Percentiles rank a stretch among this genome's conserved stretches.
Conservation (phyloP, 1,139 yeast species). For the Meyerozyma smithsonii region DNA sequence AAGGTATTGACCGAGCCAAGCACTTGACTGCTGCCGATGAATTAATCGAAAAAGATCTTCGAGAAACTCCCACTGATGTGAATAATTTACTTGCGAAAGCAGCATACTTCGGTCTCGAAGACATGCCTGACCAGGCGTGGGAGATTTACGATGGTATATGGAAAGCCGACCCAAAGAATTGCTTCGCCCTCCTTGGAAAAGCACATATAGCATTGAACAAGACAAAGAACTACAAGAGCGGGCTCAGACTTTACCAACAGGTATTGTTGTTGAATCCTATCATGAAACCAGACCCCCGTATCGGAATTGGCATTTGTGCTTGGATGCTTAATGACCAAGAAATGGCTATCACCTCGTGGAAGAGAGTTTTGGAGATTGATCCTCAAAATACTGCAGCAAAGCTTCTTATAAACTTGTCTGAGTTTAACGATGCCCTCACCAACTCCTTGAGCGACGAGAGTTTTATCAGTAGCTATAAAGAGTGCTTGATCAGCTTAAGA, state of each 20-base stretch:
- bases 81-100: slow-evolving; percentile 60
- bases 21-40: slow-evolving; percentile 20
- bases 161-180: slow-evolving; percentile 49
- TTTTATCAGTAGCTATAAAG: slow-evolving; percentile 46
- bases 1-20: slow-evolving; percentile 23
- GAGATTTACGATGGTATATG: slow-evolving; percentile 56
- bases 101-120: slow-evolving; percentile 42
- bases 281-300: slow-evolving; percentile 84
- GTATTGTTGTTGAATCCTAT: slow-evolving; percentile 73
- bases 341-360: slow-evolving; percentile 81
- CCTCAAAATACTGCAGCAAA: slow-evolving; percentile 59
- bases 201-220: slow-evolving; percentile 76
- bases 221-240: slow-evolving; percentile 61
- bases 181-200: slow-evolving; percentile 77
- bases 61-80: slow-evolving; percentile 9
- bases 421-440: slow-evolving; percentile 61
- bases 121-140: slow-evolving; percentile 59
- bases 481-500: slow-evolving; percentile 35
- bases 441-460: slow-evolving; percentile 56
- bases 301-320: slow-evolving; percentile 92
- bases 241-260: slow-evolving; percentile 80
- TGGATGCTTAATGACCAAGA: slow-evolving; percentile 80
- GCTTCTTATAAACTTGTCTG: slow-evolving; percentile 61
- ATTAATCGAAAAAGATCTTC: slow-evolving; percentile 1
- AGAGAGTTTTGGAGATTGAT: slow-evolving; percentile 66